Evolutionary conservation across 164 flowering plant genomes (phyloP), one percentile per base, ranked within the genome.

Genomic region (Annona squamosa): DNA sequence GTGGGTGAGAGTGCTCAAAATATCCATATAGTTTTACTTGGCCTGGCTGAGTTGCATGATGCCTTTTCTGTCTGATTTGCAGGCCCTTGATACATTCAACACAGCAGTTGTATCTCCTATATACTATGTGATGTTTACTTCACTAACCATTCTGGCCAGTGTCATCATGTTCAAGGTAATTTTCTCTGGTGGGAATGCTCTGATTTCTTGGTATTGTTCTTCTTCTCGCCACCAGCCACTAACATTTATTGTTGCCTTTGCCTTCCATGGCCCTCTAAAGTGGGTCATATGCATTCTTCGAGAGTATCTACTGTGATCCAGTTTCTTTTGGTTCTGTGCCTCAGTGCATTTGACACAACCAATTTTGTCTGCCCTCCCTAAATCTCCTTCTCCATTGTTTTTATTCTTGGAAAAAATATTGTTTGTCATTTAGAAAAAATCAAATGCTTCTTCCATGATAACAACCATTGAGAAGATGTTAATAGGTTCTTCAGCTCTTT

Each of bases 81-180:
- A 86, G 91, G 91, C 91, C 48, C 87, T 87, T 68, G 89, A 87
- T 78, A 86, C 87, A 46, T 87, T 85, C 85, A 87, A 84, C 76
- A 86, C 88, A 9, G 89, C 89, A 42, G 87, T 88, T 70, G 88
- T 88, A 45, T 88, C 92, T 42, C 92, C 92, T 5, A 84, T 87
- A 75, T 88, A 88, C 81, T 87, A 84, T 70, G 90, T 81, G 76
- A 86, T 87, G 90, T 88, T 88, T 63, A 88, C 90, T 65, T 73
- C 92, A 18, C 73, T 88, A 3, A 88, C 92, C 65, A 88, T 88
- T 70, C 68, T 88, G 79, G 91, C 91, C 9, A 88, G 91, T 79
- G 85, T 87, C 44, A 88, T 88, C 74, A 88, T 88, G 92, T 88
- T 88, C 70, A 88, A 88, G 92, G 89, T 87, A 82, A 70, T 69